These are phyloP conservation scores for Chaetoceros muelleri DNA, from an alignment of 108 stramenopile genomes.

Conservation along the genomic window DNA sequence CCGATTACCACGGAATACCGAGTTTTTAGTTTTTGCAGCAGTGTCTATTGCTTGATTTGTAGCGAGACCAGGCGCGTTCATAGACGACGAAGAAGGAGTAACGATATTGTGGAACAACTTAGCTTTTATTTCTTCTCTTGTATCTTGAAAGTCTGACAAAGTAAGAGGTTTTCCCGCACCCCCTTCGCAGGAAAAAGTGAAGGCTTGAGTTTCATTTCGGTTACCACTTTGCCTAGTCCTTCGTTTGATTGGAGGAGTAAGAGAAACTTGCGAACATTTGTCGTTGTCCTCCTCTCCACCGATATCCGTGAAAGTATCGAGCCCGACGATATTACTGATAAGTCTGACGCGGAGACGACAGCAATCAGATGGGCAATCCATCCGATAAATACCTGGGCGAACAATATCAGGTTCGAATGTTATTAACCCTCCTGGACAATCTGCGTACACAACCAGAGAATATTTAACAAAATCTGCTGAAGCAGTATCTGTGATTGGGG, in stretches of 20 bases:
- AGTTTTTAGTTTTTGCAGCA: too few species aligned
- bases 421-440: slow-evolving; percentile 48
- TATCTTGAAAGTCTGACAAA: too few species aligned
- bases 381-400: slow-evolving; percentile 16
- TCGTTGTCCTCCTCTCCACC: slow-evolving; percentile 28
- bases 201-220: neutral
- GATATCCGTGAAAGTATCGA: slow-evolving; percentile 30
- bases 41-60: too few species aligned
- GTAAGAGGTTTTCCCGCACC: too few species aligned
- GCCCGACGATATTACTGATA: slow-evolving; percentile 52
- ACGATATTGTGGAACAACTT: slow-evolving; percentile 11
- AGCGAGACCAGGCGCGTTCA: too few species aligned
- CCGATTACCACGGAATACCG: slow-evolving; percentile 23
- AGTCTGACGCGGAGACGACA: slow-evolving; percentile 45
- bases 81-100: slow-evolving; percentile 22
- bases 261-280: slow-evolving; percentile 17
- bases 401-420: slow-evolving; percentile 38
- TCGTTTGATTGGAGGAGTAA: slow-evolving; percentile 11
- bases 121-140: slow-evolving; percentile 5
- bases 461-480: slow-evolving; percentile 23
- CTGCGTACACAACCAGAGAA: slow-evolving; percentile 59
- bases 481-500: slow-evolving; percentile 1
- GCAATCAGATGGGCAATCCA: slow-evolving; percentile 44
- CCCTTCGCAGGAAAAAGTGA: too few species aligned
- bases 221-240: slow-evolving; percentile 2